These are phyloP conservation scores for Entonaema liquescens DNA, from an alignment of 495 filamentous ascomycete genomes.

Conservation along the genomic window DNA sequence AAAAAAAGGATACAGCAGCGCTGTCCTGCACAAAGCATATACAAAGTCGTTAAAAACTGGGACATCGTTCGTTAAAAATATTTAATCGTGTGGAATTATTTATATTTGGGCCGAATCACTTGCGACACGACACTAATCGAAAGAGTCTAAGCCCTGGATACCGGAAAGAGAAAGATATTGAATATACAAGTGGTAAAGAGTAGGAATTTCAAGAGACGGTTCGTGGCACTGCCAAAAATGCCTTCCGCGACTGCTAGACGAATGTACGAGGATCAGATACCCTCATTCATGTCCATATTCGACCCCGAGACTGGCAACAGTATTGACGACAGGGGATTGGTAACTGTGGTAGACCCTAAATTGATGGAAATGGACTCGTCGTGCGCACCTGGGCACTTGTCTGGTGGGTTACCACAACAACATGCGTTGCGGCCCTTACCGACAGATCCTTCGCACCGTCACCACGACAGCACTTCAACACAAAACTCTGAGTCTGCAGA, in stretches of 20 bases:
- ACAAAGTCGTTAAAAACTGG: slow-evolving; percentile 20
- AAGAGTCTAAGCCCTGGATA: not conserved
- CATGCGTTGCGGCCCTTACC: slow-evolving; percentile 47
- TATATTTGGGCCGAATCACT: slow-evolving; percentile 13
- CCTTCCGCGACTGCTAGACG: slow-evolving; percentile 61
- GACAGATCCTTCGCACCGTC: slow-evolving; percentile 59
- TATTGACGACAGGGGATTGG: slow-evolving; percentile 55
- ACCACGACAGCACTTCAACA: slow-evolving; percentile 77
- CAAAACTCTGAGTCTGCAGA: slow-evolving; percentile 85
- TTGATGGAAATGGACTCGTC: slow-evolving; percentile 52
- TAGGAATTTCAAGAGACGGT: slow-evolving; percentile 1
- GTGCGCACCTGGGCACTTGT: slow-evolving; percentile 35
- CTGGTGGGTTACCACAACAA: slow-evolving; percentile 43
- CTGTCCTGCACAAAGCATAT: slow-evolving; percentile 42
- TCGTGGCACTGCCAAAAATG: slow-evolving; percentile 53
- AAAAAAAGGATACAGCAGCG: slow-evolving; percentile 48
- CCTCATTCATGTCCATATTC: slow-evolving; percentile 77
- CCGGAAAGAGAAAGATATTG: not conserved
- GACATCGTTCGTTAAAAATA: slow-evolving; percentile 23
- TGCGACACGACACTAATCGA: slow-evolving; percentile 15
- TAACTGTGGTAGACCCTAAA: slow-evolving; percentile 56
- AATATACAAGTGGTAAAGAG: slow-evolving; percentile 12
- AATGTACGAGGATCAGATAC: slow-evolving; percentile 71
- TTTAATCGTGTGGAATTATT: slow-evolving; percentile 14
- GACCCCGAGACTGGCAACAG: slow-evolving; percentile 57